Evolutionary conservation across 257 asterid species (phyloP), one percentile per base, ranked within the genome.

Genomic region (Petunia axillaris): DNA sequence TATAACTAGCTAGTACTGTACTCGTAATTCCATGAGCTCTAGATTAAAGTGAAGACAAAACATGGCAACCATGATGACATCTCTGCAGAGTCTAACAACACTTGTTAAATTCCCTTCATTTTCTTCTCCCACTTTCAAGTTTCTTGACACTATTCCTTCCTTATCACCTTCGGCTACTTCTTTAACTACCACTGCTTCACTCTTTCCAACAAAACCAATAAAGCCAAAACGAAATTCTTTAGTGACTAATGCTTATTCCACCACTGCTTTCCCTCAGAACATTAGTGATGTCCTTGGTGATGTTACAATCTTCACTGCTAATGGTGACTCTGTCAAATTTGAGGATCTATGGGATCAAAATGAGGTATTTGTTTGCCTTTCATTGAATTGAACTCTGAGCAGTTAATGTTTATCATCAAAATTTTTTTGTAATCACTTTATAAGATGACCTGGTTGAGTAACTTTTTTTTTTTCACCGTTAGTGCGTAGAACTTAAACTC

Each of bases 301-400:
- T 62, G 89, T 93, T 53, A 83, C 82, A 79, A 89, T 94, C 80
- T 90, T 93, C 82, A 91, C 92, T 15, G 94, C 93, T 74, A 59
- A 91, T 68, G 98, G 94, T 8, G 90, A 89, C 58, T 86, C 92
- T 1, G 95, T 94, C 85, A 88, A 86, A 78, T 94, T 94, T 81
- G 83, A 88, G 82, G 86, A 89, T 55, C 94, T 94, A 8, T 93
- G 93, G 98, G 97, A 94, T 88, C 96, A 91, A 86, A 85, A 87
- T 43, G 91, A 91, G 93, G 98, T 94, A 40, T 43, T 62, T 36
- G 39, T 10, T 41, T 53, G 10, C n/a, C 16, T 44, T 55, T 50
- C 3, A 11, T 35, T 48, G 8, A 25, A 16, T 3, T n/a, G 0
- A 38, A 10, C 8, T 37, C 37, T 8, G 7, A 14, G 37, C 44